Percentiles rank a stretch among this genome's conserved stretches.
phyloP scores from a whole-genome alignment of 306 rosid genomes.

The Quillaja saponaria region DNA sequence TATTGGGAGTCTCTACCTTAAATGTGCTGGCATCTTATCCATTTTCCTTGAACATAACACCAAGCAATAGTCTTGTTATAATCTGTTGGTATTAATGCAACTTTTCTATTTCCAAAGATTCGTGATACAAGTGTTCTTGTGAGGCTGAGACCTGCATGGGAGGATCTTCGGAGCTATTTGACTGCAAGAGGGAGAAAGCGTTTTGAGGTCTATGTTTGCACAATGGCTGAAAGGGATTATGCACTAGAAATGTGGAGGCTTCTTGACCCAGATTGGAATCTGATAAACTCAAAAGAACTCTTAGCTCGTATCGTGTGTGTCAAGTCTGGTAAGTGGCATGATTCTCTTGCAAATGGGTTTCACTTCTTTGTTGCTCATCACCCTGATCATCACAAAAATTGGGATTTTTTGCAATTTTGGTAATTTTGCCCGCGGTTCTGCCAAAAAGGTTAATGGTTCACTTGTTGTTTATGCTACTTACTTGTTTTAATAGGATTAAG shows the following conservation, averaged over 20 bases:
- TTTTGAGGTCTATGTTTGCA: slow-evolving; percentile 98
- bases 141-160: slow-evolving; percentile 99
- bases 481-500: slow-evolving; percentile 60
- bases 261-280: slow-evolving; percentile 96
- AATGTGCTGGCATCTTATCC: slow-evolving; percentile 12
- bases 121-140: slow-evolving; percentile 99
- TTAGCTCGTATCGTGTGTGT: slow-evolving; percentile 95
- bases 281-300: slow-evolving; percentile 81
- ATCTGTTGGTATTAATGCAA: slow-evolving; percentile 28
- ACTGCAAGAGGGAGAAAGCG: slow-evolving; percentile 99
- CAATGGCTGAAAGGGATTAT: slow-evolving; percentile 99
- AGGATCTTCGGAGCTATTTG: slow-evolving; percentile 95
- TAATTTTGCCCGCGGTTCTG: slow-evolving; percentile 20
- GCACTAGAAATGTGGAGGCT: slow-evolving; percentile 99
- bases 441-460: neutral
- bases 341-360: slow-evolving; percentile 11
- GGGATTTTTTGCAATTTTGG: neutral
- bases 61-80: slow-evolving; percentile 11
- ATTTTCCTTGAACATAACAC: neutral
- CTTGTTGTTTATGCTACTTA: slow-evolving; percentile 24
- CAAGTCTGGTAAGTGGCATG: slow-evolving; percentile 73
- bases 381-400: neutral
- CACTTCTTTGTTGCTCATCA: slow-evolving; percentile 1
- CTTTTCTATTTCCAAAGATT: slow-evolving; percentile 50
- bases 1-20: slow-evolving; percentile 3